Percentiles rank a stretch among this genome's conserved stretches.
phyloP scores from a whole-genome alignment of 2,329 filamentous ascomycete genomes.

The Diaporthe capsici region DNA sequence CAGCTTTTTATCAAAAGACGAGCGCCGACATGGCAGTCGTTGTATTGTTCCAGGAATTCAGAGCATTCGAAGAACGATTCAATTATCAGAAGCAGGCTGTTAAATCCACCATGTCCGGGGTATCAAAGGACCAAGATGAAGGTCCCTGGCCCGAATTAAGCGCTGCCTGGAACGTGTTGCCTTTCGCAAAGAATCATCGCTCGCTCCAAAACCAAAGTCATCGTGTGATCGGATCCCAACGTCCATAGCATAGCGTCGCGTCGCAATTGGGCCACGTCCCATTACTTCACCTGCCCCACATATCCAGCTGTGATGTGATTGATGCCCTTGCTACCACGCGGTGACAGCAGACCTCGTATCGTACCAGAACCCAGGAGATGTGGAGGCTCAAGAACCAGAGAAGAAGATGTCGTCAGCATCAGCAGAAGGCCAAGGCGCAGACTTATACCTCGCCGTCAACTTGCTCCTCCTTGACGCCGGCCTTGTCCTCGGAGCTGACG shows the following conservation, averaged over 20 bases:
- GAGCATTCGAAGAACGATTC: neutral
- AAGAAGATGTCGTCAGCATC: neutral
- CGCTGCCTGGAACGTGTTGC: neutral
- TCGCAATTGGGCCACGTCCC: neutral
- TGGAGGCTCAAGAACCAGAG: neutral
- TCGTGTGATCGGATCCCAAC: neutral
- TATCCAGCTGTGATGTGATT: neutral
- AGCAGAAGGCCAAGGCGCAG: neutral
- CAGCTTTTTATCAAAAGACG: neutral
- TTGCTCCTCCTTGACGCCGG: conserved; percentile 13
- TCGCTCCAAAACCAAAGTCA: conserved; percentile 19
- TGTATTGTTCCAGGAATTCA: neutral
- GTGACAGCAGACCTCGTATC: neutral
- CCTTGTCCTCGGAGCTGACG: neutral
- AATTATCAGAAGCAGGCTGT: neutral
- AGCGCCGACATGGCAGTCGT: neutral
- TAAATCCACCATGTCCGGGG: neutral
- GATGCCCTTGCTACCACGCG: neutral
- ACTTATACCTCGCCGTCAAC: neutral
- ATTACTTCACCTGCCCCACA: neutral
- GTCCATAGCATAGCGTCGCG: neutral
- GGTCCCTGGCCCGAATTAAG: neutral
- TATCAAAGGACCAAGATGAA: neutral
- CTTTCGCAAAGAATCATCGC: neutral
- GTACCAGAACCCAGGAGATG: neutral